Percentiles rank a stretch among this genome's conserved stretches.
Evolutionary conservation across 2,329 filamentous ascomycete species (phyloP).

Genomic region (Colletotrichum incanum): DNA sequence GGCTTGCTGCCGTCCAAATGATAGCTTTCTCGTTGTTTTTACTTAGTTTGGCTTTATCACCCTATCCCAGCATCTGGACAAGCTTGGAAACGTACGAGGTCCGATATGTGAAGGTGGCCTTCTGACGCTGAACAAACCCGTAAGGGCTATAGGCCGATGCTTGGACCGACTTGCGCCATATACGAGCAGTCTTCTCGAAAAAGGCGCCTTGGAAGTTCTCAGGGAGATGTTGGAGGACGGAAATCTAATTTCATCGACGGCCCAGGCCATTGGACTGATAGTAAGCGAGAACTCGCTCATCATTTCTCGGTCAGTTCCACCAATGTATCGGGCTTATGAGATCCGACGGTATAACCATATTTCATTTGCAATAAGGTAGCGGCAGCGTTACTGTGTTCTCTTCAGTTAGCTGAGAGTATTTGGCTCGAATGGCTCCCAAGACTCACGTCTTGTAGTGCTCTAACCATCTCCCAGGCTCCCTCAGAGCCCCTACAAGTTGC

Average conservation of each 20-base stretch:
- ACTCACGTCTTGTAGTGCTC: conserved; percentile 43
- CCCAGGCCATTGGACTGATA: conserved; percentile 51
- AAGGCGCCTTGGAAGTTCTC: conserved; percentile 49
- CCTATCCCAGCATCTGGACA: conserved; percentile 40
- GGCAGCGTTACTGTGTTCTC: conserved; percentile 10
- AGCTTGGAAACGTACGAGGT: conserved; percentile 50
- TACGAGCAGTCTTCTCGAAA: conserved; percentile 50
- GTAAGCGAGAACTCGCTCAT: conserved; percentile 50
- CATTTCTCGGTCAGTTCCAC: conserved; percentile 50
- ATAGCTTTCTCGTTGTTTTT: conserved; percentile 47
- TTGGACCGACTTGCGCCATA: conserved; percentile 46
- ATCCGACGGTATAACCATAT: conserved; percentile 49
- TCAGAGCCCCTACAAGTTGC: conserved; percentile 28
- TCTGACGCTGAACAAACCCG: conserved; percentile 50
- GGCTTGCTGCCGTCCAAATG: conserved; percentile 46
- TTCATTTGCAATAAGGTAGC: conserved; percentile 34
- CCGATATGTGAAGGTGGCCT: conserved; percentile 42
- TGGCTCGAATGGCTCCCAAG: not conserved
- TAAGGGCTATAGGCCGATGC: conserved; percentile 49
- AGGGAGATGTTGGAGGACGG: conserved; percentile 51
- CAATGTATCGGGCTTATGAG: conserved; percentile 49
- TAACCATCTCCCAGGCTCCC: conserved; percentile 32
- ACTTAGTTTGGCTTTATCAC: conserved; percentile 23
- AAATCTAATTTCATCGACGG: conserved; percentile 53
- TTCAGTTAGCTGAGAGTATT: not conserved